Evolutionary conservation across 345 rosid genomes (phyloP).

Genomic region (Luvunga scandens): DNA sequence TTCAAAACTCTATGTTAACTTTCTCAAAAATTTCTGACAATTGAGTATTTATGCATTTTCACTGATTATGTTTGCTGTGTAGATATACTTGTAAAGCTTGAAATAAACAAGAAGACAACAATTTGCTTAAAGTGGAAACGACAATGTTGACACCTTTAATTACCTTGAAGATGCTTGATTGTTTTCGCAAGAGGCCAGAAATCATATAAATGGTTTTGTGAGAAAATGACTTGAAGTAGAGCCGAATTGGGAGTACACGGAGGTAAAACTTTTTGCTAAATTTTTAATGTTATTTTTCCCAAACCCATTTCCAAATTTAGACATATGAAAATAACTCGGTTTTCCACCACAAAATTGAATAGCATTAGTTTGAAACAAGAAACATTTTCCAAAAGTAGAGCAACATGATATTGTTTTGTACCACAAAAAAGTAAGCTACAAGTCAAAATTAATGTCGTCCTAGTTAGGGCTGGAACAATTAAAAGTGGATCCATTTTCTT

Average conservation of each 20-base stretch:
- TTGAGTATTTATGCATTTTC: neutral
- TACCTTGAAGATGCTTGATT: neutral
- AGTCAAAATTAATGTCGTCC: neutral
- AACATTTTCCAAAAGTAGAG: constrained; percentile 7
- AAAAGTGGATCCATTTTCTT: neutral
- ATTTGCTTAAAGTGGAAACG: neutral
- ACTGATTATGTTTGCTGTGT: neutral
- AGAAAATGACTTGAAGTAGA: constrained; percentile 9
- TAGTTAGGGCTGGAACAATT: neutral
- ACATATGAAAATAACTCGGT: neutral
- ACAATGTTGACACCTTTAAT: neutral
- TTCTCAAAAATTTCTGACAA: too few relatives aligned
- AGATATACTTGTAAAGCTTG: neutral
- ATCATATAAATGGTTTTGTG: neutral
- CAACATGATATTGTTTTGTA: constrained; percentile 4
- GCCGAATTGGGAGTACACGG: neutral
- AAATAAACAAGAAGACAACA: neutral
- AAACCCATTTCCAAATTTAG: neutral
- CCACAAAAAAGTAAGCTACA: neutral
- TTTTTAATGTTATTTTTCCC: neutral
- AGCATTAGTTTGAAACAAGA: constrained; percentile 2
- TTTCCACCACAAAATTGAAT: neutral
- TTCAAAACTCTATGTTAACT: too few relatives aligned
- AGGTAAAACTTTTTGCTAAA: neutral
- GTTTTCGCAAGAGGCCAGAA: neutral